Evolutionary conservation across 1,139 yeast genomes (phyloP).

Genomic region (Candida tropicalis): DNA sequence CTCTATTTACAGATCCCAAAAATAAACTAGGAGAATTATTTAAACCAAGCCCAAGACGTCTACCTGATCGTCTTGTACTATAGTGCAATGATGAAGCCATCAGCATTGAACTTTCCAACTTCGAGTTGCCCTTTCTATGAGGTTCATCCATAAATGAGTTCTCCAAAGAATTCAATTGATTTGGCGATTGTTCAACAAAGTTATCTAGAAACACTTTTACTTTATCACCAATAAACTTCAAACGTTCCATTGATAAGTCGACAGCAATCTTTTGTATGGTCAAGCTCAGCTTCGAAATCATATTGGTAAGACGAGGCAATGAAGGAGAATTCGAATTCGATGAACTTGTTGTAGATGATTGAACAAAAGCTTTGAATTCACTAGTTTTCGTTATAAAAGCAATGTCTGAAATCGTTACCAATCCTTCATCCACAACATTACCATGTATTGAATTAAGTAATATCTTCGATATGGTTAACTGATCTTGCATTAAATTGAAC

Average conservation of each 20-base stretch:
- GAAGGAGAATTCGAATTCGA: conserved; percentile 13
- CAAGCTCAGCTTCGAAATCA: conserved; percentile 23
- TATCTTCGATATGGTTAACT: conserved; percentile 34
- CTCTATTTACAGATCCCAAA: conserved; percentile 4
- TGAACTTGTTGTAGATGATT: conserved; percentile 17
- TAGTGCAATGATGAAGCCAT: conserved; percentile 9
- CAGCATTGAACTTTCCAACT: conserved; percentile 11
- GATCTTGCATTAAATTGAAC: conserved; percentile 32
- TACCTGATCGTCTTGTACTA: conserved; percentile 8
- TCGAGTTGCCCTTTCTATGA: background rate
- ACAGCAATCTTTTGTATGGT: conserved; percentile 22
- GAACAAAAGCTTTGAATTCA: conserved; percentile 30
- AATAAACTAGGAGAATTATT: conserved; percentile 6
- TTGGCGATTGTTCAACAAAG: conserved; percentile 25
- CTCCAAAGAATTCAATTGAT: conserved; percentile 20
- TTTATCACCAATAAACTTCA: conserved; percentile 19
- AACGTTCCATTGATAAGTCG: conserved; percentile 16
- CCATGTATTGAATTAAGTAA: conserved; percentile 20
- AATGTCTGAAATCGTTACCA: conserved; percentile 26
- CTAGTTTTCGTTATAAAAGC: conserved; percentile 20
- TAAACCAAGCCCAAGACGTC: conserved; percentile 14
- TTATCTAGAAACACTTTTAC: conserved; percentile 15
- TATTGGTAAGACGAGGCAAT: conserved; percentile 24
- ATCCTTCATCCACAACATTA: conserved; percentile 9
- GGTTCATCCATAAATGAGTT: conserved; percentile 17